Percentiles rank a stretch among this genome's conserved stretches.
Conservation (phyloP, 2,329 filamentous ascomycete species). For the Aspergillus ochraceus region DNA sequence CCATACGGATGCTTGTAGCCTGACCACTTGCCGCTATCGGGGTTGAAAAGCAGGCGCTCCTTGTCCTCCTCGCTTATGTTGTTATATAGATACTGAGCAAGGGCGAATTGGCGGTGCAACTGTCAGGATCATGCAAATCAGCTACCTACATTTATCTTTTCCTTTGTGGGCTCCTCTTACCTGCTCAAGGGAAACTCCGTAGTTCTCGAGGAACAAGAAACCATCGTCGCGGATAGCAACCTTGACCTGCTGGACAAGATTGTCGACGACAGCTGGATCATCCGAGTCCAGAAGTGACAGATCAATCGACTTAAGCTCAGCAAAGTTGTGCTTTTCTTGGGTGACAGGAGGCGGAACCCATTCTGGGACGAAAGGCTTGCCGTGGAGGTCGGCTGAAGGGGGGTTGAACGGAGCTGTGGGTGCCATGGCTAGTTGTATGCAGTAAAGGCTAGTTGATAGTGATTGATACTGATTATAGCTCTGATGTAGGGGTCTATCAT, state of each 20-base stretch:
- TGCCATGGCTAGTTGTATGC: constrained; percentile 22
- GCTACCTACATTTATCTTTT: no score
- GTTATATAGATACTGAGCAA: constrained; percentile 52
- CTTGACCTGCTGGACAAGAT: constrained; percentile 47
- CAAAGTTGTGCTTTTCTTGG: constrained; percentile 46
- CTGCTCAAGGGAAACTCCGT: constrained; percentile 51
- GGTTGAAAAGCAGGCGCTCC: constrained; percentile 49
- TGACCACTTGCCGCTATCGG: constrained; percentile 51
- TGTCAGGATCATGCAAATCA: neutral
- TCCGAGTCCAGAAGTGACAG: constrained; percentile 47
- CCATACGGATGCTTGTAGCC: constrained; percentile 53
- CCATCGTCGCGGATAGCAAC: constrained; percentile 46
- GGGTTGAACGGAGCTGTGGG: constrained; percentile 42
- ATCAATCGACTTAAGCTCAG: constrained; percentile 45
- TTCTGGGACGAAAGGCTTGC: constrained; percentile 45
- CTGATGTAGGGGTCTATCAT: neutral
- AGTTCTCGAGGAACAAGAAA: constrained; percentile 52
- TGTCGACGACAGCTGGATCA: constrained; percentile 44
- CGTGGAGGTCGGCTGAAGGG: constrained; percentile 35
- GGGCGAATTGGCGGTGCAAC: constrained; percentile 52
- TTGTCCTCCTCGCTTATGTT: constrained; percentile 55
- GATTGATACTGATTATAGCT: neutral
- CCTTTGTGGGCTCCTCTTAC: constrained; percentile 3
- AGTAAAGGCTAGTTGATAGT: neutral
- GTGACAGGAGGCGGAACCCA: constrained; percentile 50